Percentiles rank a stretch among this genome's conserved stretches.
Evolutionary conservation across 2,329 filamentous ascomycete species (phyloP).

Genomic region (Teratosphaeria epicoccoides): DNA sequence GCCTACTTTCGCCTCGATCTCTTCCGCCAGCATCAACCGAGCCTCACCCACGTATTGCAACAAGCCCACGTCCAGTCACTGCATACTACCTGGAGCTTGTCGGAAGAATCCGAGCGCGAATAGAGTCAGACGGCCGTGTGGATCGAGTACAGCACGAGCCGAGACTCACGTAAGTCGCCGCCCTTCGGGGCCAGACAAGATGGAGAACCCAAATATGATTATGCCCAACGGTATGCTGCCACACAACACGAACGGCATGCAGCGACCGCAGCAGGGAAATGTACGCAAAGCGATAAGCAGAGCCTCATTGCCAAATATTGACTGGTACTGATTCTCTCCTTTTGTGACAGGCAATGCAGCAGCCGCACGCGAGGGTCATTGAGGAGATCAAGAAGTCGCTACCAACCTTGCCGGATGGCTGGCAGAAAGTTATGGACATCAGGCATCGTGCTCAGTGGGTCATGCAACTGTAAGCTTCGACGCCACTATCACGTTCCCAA

Average conservation of each 20-base stretch:
- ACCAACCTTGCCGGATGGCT: constrained; percentile 14
- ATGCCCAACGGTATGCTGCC: constrained; percentile 4
- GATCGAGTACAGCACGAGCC: neutral
- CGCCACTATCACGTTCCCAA: neutral
- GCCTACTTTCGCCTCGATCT: neutral
- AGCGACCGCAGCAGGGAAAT: constrained; percentile 18
- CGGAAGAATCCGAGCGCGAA: neutral
- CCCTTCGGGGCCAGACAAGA: neutral
- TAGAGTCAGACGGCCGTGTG: neutral
- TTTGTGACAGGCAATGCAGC: too few relatives aligned
- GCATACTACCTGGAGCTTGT: neutral
- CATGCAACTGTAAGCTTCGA: constrained; percentile 24
- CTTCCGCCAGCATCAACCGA: neutral
- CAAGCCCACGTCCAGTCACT: neutral
- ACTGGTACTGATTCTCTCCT: too few relatives aligned
- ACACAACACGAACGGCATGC: constrained; percentile 17
- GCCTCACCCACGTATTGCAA: neutral
- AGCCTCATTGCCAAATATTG: too few relatives aligned
- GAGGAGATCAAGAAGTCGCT: constrained; percentile 13
- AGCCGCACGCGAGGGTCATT: constrained; percentile 16
- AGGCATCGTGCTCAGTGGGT: constrained; percentile 18
- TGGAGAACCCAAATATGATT: constrained; percentile 7
- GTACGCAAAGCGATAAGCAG: too few relatives aligned
- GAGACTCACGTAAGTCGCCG: neutral
- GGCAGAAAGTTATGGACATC: constrained; percentile 24